phyloP scores from a whole-genome alignment of 2,329 filamentous ascomycete species.

The Cladosporium velox region DNA sequence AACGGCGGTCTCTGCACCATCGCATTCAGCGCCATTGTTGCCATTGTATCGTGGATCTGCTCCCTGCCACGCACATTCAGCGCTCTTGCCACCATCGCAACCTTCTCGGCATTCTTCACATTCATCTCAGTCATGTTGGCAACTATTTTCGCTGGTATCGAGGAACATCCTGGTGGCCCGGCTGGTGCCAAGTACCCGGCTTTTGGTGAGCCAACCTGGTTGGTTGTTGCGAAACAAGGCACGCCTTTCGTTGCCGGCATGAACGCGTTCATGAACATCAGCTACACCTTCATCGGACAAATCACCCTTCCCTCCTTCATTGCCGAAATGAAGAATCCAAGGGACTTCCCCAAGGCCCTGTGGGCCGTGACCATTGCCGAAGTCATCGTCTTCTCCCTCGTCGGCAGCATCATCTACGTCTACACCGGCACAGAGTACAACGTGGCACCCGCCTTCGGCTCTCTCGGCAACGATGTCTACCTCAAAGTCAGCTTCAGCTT shows the following conservation, averaged over 20 bases:
- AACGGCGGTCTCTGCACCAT: conserved; percentile 71
- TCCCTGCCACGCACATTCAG: conserved; percentile 85
- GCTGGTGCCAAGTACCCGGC: conserved; percentile 57
- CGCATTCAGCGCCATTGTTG: conserved; percentile 72
- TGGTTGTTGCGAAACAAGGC: conserved; percentile 65
- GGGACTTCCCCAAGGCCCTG: conserved; percentile 88
- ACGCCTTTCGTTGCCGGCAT: conserved; percentile 82
- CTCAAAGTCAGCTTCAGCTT: conserved; percentile 91
- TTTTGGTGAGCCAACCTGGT: conserved; percentile 66
- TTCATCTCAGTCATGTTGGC: conserved; percentile 86
- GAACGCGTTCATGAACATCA: conserved; percentile 91
- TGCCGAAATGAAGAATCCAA: conserved; percentile 80
- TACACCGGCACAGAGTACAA: conserved; percentile 90
- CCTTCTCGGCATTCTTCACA: conserved; percentile 79
- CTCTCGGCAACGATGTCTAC: conserved; percentile 69
- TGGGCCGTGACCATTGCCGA: conserved; percentile 90
- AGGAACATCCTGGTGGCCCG: conserved; percentile 70
- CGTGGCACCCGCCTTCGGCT: conserved; percentile 83
- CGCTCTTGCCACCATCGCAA: conserved; percentile 76
- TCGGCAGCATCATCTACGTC: conserved; percentile 79
- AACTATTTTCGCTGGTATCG: conserved; percentile 76
- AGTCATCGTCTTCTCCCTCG: conserved; percentile 79
- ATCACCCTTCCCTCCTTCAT: conserved; percentile 95
- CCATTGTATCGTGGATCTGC: conserved; percentile 72
- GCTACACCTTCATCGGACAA: conserved; percentile 94